Conservation (phyloP, 345 rosid genomes). For the Atalantia buxifolia region DNA sequence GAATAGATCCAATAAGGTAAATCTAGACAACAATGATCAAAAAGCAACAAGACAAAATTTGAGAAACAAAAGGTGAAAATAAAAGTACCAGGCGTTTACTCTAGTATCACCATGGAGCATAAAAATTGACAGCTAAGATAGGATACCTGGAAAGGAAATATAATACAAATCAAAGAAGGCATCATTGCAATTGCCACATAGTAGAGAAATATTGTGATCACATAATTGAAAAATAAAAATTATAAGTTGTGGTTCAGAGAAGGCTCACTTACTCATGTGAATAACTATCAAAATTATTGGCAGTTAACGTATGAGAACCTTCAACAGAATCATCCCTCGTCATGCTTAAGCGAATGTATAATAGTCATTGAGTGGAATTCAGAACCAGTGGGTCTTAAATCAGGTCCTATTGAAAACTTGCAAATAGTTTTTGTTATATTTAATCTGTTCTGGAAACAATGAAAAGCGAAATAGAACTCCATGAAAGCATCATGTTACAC, state of each 20-base stretch:
- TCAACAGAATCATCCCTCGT: slow-evolving; percentile 75
- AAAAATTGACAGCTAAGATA: slow-evolving; percentile 86
- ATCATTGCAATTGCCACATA: background rate
- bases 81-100: slow-evolving; percentile 84
- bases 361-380: slow-evolving; percentile 74
- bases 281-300: slow-evolving; percentile 64
- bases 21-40: background rate
- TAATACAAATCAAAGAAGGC: slow-evolving; percentile 14
- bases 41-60: background rate
- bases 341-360: slow-evolving; percentile 65
- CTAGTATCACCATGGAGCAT: slow-evolving; percentile 98
- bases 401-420: slow-evolving; percentile 79
- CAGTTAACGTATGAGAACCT: slow-evolving; percentile 53
- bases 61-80: slow-evolving; percentile 9
- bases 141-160: slow-evolving; percentile 60
- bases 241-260: slow-evolving; percentile 4
- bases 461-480: background rate
- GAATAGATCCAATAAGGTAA: background rate
- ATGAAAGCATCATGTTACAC: background rate
- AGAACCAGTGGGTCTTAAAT: slow-evolving; percentile 78
- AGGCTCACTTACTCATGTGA: slow-evolving; percentile 65
- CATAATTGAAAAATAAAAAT: background rate
- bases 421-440: slow-evolving; percentile 92
- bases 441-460: slow-evolving; percentile 81
- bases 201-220: slow-evolving; percentile 7